Percentiles rank a stretch among this genome's conserved stretches.
Evolutionary conservation across 202 grass and related monocot genomes (phyloP).

Genomic region (Cymbopogon flexuosus): DNA sequence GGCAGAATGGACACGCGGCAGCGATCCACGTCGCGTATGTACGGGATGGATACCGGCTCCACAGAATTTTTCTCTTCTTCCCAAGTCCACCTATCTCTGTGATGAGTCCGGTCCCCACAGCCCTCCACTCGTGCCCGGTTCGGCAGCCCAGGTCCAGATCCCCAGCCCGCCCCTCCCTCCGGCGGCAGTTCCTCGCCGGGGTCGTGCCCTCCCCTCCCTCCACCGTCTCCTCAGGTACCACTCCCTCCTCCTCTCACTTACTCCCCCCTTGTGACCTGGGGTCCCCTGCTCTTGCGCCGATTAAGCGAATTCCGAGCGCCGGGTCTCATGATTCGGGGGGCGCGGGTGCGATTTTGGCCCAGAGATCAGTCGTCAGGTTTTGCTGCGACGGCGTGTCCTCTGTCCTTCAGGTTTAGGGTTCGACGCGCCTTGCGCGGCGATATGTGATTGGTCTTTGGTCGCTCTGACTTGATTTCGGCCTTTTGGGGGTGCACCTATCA

Average conservation of each 20-base stretch:
- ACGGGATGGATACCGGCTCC: too few relatives aligned
- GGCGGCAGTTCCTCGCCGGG: background rate
- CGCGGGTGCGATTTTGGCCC: background rate
- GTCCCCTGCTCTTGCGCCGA: background rate
- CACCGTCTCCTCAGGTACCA: background rate
- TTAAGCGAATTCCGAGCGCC: background rate
- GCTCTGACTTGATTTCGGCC: background rate
- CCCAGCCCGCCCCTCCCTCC: background rate
- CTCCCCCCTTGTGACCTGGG: background rate
- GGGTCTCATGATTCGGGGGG: background rate
- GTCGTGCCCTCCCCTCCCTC: background rate
- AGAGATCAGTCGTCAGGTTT: background rate
- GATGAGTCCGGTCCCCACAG: background rate
- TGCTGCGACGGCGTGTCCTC: background rate
- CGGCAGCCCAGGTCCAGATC: background rate
- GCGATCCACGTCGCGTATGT: too few relatives aligned
- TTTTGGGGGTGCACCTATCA: background rate
- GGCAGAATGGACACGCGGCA: too few relatives aligned
- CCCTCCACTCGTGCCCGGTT: background rate
- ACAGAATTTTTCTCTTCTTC: too few relatives aligned
- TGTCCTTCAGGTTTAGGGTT: slow-evolving; percentile 2
- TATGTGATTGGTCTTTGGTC: background rate
- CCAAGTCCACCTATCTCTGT: too few relatives aligned
- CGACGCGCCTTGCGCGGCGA: background rate
- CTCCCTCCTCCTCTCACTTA: background rate